These are phyloP conservation scores for Clohesyomyces aquaticus DNA, from an alignment of 495 filamentous ascomycete species.

Conservation along the genomic window DNA sequence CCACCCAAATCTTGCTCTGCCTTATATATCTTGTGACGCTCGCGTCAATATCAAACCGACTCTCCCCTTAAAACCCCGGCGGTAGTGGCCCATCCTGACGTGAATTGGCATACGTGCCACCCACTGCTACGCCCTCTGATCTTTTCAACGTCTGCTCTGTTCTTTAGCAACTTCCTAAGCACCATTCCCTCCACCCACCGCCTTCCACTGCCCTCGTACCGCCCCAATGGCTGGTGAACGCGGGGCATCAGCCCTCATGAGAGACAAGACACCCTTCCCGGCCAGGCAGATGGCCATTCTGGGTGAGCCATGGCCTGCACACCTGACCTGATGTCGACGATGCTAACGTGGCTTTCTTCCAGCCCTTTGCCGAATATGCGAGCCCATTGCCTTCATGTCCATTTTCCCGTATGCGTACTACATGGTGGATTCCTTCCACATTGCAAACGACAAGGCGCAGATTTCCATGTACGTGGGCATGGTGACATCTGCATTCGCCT, in stretches of 20 bases:
- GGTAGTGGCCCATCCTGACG: constrained; percentile 15
- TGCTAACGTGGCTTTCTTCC: constrained; percentile 13
- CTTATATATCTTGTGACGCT: constrained; percentile 36
- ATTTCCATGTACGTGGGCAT: constrained; percentile 93
- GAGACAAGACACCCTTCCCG: constrained; percentile 35
- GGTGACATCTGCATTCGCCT: constrained; percentile 95
- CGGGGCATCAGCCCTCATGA: constrained; percentile 24
- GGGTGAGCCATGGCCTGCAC: constrained; percentile 25
- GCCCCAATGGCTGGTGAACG: constrained; percentile 30
- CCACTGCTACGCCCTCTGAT: constrained; percentile 3
- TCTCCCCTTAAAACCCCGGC: constrained; percentile 31
- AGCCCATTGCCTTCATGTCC: constrained; percentile 99
- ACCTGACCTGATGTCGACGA: not conserved
- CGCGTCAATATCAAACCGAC: constrained; percentile 34
- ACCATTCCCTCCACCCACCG: not conserved
- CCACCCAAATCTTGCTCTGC: constrained; percentile 39
- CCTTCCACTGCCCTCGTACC: constrained; percentile 1
- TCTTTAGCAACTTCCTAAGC: not conserved
- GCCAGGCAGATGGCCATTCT: constrained; percentile 38
- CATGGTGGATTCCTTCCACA: constrained; percentile 92
- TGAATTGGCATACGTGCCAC: constrained; percentile 14
- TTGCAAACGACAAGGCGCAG: constrained; percentile 73
- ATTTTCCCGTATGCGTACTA: constrained; percentile 99
- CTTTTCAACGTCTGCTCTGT: not conserved
- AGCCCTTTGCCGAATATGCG: constrained; percentile 95